phyloP scores from a whole-genome alignment of 2,329 filamentous ascomycete species.

The Davidsoniella virescens region DNA sequence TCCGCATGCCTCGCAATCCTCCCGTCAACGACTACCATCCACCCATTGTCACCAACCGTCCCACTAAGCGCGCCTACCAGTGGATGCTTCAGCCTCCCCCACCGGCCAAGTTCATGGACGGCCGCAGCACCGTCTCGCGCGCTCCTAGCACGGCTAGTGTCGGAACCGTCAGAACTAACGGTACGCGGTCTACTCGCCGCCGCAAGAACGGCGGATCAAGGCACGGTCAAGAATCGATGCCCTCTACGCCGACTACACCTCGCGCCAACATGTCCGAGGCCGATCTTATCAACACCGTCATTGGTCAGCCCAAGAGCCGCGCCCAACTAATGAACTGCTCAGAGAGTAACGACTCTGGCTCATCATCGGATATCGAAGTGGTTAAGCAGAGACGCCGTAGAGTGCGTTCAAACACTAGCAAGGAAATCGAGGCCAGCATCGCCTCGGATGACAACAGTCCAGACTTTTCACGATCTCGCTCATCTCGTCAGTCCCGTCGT shows the following conservation, averaged over 20 bases:
- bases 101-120: slow-evolving; percentile 79
- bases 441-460: background rate
- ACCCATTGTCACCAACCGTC: slow-evolving; percentile 64
- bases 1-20: slow-evolving; percentile 44
- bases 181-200: slow-evolving; percentile 9
- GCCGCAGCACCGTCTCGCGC: slow-evolving; percentile 55
- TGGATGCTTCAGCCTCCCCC: slow-evolving; percentile 94
- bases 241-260: slow-evolving; percentile 2
- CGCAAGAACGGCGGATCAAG: slow-evolving; percentile 12
- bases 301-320: slow-evolving; percentile 15
- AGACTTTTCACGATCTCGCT: slow-evolving; percentile 2
- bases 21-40: slow-evolving; percentile 78
- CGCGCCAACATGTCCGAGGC: slow-evolving; percentile 21
- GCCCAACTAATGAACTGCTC: slow-evolving; percentile 8
- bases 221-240: slow-evolving; percentile 2
- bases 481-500: background rate
- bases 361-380: slow-evolving; percentile 10
- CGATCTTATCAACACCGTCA: slow-evolving; percentile 29
- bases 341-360: slow-evolving; percentile 8
- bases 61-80: slow-evolving; percentile 50
- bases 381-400: slow-evolving; percentile 6
- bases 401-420: slow-evolving; percentile 8
- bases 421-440: slow-evolving; percentile 5
- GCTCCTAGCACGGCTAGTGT: slow-evolving; percentile 40
- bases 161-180: slow-evolving; percentile 7